Conservation (phyloP, 2,329 filamentous ascomycete genomes). For the Aspergillus aculeatinus region DNA sequence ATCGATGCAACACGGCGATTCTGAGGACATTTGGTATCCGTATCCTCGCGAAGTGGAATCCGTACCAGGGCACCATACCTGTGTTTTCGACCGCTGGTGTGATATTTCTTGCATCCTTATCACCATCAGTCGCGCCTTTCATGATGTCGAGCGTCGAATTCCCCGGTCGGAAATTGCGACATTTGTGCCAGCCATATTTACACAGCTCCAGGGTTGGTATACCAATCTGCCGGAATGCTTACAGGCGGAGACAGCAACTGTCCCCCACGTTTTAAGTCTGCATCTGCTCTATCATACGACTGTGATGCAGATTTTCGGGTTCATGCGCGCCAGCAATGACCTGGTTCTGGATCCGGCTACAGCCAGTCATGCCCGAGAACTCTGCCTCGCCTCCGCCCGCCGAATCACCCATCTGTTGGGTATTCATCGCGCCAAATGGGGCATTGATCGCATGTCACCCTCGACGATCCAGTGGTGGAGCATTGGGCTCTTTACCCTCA, state of each 20-base stretch:
- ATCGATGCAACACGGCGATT: conserved; percentile 14
- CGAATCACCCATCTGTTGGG: conserved; percentile 24
- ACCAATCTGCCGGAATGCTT: conserved; percentile 27
- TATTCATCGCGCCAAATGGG: conserved; percentile 30
- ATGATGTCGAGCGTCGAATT: conserved; percentile 15
- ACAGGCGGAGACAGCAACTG: conserved; percentile 16
- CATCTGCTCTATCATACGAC: conserved; percentile 31
- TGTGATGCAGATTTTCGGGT: conserved; percentile 29
- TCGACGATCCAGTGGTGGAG: conserved; percentile 28
- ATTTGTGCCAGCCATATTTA: conserved; percentile 21
- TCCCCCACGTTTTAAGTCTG: conserved; percentile 28
- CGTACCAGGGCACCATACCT: conserved; percentile 21
- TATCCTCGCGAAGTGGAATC: conserved; percentile 23
- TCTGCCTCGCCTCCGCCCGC: conserved; percentile 23
- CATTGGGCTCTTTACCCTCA: conserved; percentile 26
- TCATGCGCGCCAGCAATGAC: conserved; percentile 19
- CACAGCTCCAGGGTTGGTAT: conserved; percentile 26
- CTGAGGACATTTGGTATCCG: conserved; percentile 22
- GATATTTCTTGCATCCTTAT: conserved; percentile 23
- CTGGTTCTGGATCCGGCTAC: conserved; percentile 1
- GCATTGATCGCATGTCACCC: conserved; percentile 28
- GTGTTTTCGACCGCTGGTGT: conserved; percentile 27
- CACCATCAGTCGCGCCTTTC: conserved; percentile 20
- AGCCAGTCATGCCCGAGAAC: conserved; percentile 14
- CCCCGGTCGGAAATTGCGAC: conserved; percentile 11